Conservation (phyloP, 1,139 yeast species). For the Saccharomyces hybrid region DNA sequence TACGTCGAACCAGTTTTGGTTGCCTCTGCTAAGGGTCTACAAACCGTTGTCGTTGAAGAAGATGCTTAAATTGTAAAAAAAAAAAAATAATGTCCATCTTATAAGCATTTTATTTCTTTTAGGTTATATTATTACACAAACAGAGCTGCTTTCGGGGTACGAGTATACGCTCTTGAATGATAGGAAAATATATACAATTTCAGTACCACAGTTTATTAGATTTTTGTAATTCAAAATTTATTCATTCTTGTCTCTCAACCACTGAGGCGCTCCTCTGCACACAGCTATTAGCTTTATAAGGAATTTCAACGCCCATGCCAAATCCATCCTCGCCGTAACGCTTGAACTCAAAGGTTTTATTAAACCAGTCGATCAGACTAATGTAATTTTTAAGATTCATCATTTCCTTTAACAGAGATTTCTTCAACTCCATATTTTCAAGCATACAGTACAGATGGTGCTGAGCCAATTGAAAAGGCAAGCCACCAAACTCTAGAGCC, state of each 20-base stretch:
- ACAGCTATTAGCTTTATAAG: conserved; percentile 33
- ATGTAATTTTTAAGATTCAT: conserved; percentile 52
- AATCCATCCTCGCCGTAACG: conserved; percentile 63
- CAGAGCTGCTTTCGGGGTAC: background rate
- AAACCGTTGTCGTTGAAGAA: conserved; percentile 94
- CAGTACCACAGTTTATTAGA: background rate
- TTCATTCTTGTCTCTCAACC: background rate
- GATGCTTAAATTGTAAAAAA: conserved; percentile 43
- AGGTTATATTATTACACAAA: background rate
- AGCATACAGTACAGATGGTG: conserved; percentile 89
- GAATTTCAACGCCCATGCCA: conserved; percentile 51
- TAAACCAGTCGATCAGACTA: conserved; percentile 78
- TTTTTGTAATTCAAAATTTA: conserved; percentile 4
- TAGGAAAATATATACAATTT: background rate
- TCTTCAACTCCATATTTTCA: conserved; percentile 46
- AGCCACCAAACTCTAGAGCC: conserved; percentile 62
- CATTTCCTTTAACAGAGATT: conserved; percentile 50
- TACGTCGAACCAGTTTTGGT: conserved; percentile 96
- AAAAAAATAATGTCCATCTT: background rate
- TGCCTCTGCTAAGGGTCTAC: conserved; percentile 93
- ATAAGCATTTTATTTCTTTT: background rate
- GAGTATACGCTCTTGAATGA: background rate
- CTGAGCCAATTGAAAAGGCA: conserved; percentile 75
- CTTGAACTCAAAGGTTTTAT: conserved; percentile 52
- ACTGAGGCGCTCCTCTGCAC: background rate